phyloP scores from a whole-genome alignment of 208 protist species.

The Trypanosoma congolense region DNA sequence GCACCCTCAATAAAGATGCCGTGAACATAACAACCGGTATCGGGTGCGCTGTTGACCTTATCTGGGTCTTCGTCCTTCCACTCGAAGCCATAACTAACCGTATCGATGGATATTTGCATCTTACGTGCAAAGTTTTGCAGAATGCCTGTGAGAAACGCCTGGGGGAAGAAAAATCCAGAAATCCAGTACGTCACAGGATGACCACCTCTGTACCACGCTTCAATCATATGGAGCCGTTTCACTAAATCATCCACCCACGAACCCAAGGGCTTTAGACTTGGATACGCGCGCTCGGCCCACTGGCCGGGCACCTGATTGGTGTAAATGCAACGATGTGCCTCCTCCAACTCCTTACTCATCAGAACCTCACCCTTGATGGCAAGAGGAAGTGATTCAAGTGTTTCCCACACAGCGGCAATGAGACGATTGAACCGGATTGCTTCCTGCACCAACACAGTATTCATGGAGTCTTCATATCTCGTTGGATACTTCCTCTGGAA shows the following conservation, averaged over 20 bases:
- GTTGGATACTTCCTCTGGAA: constrained; percentile 91
- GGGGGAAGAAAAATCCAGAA: constrained; percentile 97
- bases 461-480: constrained; percentile 97
- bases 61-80: constrained; percentile 52
- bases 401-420: constrained; percentile 68
- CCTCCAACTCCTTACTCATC: constrained; percentile 96
- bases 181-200: constrained; percentile 94
- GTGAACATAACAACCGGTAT: constrained; percentile 91
- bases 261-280: constrained; percentile 91
- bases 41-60: constrained; percentile 39
- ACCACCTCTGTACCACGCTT: constrained; percentile 91
- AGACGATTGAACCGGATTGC: constrained; percentile 95
- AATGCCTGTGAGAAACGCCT: constrained; percentile 92
- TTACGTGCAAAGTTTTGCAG: constrained; percentile 94
- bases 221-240: constrained; percentile 89
- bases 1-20: constrained; percentile 96
- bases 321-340: constrained; percentile 90
- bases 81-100: constrained; percentile 91
- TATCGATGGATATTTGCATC: constrained; percentile 93
- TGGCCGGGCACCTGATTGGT: constrained; percentile 93
- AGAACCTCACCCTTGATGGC: constrained; percentile 97
- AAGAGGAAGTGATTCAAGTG: constrained; percentile 78
- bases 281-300: constrained; percentile 92
- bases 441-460: constrained; percentile 98
- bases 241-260: constrained; percentile 94